Evolutionary conservation across 441 rosid genomes (phyloP).

Genomic region (Jatropha podagrica): DNA sequence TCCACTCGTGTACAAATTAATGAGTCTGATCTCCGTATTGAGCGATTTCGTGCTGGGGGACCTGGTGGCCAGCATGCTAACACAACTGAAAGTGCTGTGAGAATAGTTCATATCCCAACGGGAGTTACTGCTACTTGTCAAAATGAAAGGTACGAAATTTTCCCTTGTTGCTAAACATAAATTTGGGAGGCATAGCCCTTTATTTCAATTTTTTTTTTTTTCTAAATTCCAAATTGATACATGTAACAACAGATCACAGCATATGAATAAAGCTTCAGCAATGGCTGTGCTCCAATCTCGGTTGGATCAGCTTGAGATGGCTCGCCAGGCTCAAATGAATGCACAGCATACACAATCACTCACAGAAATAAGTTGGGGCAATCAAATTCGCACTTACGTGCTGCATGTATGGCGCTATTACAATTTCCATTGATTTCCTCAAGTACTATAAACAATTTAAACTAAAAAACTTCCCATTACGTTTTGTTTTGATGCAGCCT

Average conservation of each 20-base stretch:
- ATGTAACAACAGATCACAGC: slow-evolving; percentile 65
- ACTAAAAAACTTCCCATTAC: not conserved
- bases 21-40: slow-evolving; percentile 91
- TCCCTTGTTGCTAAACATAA: slow-evolving; percentile 3
- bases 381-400: slow-evolving; percentile 89
- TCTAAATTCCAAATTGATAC: not conserved
- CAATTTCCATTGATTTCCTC: slow-evolving; percentile 11
- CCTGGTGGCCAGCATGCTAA: slow-evolving; percentile 92
- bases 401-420: slow-evolving; percentile 64
- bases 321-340: slow-evolving; percentile 89
- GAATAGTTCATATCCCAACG: slow-evolving; percentile 89
- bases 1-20: slow-evolving; percentile 79
- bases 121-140: slow-evolving; percentile 88
- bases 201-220: too few species aligned
- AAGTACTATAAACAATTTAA: not conserved
- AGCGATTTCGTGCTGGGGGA: slow-evolving; percentile 90
- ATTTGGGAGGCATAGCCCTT: not conserved
- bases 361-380: slow-evolving; percentile 92
- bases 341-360: slow-evolving; percentile 93
- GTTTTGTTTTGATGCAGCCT: slow-evolving; percentile 50
- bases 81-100: slow-evolving; percentile 96
- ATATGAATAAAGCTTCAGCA: slow-evolving; percentile 93
- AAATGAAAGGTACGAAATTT: slow-evolving; percentile 69
- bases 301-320: slow-evolving; percentile 87
- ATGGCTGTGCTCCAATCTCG: slow-evolving; percentile 96